Base-by-base conservation (phyloP, 2,329 filamentous ascomycete species). In the Aphanocladium album region DNA sequence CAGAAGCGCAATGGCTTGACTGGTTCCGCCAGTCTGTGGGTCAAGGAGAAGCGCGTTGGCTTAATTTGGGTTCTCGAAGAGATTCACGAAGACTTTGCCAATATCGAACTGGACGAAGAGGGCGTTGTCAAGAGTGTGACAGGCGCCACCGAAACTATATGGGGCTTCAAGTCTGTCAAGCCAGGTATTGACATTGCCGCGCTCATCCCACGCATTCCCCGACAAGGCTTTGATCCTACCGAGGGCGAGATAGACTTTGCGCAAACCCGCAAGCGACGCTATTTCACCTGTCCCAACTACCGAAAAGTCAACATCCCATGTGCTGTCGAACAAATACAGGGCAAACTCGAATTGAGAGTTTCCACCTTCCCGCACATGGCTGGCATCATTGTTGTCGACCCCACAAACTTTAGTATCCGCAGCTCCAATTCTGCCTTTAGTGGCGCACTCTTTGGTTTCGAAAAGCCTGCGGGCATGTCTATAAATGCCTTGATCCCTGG, bases 61-160 rank as follows among this genome's bases (percentile, higher is more conserved):
- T 77, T 99, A 62, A 98, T 99, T 62, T 99, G 95, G 95, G 95
- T 99, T 9, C 77, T 99, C 2, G 95, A 99, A 73, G 95, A 99
- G 75, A 98, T 99, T 63, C 91, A 93, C 60, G 95, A 99, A 74
- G 93, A 99, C 71, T 88, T 95, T 43, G 92, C 90, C 4, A 84
- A 86, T 63, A 76, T 99, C 47, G 82, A 80, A 12, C 81, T 96
- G 21, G 90, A 96, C 70, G 88, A 92, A 60, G 87, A 91, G 30
- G 92, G 91, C 46, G 81, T 83, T 47, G 83, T 97, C 19, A 81
- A 85, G 30, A 85, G 83, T 56, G 81, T 89, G 41, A 81, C 82
- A 2, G 93, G 93, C n/a, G 84, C 89, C n/a, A 84, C 85, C n/a
- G 85, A 87, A 60, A 84, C 88, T 23, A 96, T 98, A 56, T 99